These are phyloP conservation scores for Silene noctiflora DNA, from an alignment of 179 eudicot genomes.

Conservation along the genomic window DNA sequence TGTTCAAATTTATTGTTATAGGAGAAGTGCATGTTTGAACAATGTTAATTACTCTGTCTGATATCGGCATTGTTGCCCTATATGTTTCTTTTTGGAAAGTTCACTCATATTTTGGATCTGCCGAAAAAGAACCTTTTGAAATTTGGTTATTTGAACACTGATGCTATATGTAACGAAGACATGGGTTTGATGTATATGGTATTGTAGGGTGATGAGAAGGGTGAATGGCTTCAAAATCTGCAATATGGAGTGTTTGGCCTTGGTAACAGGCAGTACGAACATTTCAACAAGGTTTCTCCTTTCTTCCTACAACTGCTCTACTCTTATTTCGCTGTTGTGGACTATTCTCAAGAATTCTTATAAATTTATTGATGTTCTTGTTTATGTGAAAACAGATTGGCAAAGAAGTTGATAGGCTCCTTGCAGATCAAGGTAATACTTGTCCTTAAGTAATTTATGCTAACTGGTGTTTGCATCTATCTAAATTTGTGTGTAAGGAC, in stretches of 20 bases:
- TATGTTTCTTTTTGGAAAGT: not conserved
- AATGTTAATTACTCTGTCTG: not conserved
- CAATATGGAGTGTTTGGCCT: slow-evolving; percentile 75
- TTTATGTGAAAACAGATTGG: slow-evolving; percentile 12
- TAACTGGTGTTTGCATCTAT: slow-evolving; percentile 6
- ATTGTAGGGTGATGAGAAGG: slow-evolving; percentile 53
- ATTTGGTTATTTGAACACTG: no score
- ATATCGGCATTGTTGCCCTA: not conserved
- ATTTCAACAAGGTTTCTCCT: slow-evolving; percentile 69
- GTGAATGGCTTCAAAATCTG: slow-evolving; percentile 64
- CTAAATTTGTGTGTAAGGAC: slow-evolving; percentile 7
- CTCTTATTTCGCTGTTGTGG: not conserved
- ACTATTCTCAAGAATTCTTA: not conserved
- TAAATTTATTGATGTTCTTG: slow-evolving; percentile 4
- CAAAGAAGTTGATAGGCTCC: slow-evolving; percentile 60
- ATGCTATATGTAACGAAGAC: not conserved
- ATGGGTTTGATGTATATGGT: slow-evolving; percentile 15
- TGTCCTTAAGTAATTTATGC: slow-evolving; percentile 1
- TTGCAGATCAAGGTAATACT: slow-evolving; percentile 66
- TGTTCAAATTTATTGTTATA: not conserved
- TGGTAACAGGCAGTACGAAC: slow-evolving; percentile 78
- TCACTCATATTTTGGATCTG: not conserved
- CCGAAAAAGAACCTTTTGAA: not conserved
- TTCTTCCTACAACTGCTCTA: not conserved
- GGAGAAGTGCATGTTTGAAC: not conserved